Percentiles rank a stretch among this genome's conserved stretches.
Conservation (phyloP, 2,329 filamentous ascomycete genomes). For the Trichoderma aggressivum region DNA sequence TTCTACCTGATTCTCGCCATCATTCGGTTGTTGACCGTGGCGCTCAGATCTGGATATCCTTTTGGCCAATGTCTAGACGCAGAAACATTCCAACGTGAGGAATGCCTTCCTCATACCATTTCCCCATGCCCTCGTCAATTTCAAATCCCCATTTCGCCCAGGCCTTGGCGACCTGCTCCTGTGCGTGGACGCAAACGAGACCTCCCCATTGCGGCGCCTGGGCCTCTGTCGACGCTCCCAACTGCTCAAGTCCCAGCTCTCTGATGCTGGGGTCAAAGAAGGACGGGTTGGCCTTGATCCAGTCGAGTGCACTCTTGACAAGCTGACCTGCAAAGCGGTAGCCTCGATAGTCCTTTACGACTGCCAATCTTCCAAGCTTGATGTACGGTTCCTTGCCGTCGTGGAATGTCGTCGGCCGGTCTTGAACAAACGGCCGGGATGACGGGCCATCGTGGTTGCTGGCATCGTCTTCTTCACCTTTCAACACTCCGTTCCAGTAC, state of each 20-base stretch:
- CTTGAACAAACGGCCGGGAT: conserved; percentile 28
- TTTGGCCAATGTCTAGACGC: conserved; percentile 39
- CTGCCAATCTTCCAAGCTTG: conserved; percentile 76
- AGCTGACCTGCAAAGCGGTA: conserved; percentile 63
- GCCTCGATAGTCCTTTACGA: conserved; percentile 62
- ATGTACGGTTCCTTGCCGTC: conserved; percentile 71
- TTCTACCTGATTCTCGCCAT: neutral
- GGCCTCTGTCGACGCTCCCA: conserved; percentile 37
- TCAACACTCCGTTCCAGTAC: conserved; percentile 46
- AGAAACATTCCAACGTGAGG: conserved; percentile 80
- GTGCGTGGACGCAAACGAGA: conserved; percentile 75
- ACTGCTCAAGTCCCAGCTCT: conserved; percentile 42
- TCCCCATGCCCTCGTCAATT: conserved; percentile 68
- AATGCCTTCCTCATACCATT: conserved; percentile 82
- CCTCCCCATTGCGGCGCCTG: conserved; percentile 66
- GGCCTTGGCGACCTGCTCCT: conserved; percentile 59
- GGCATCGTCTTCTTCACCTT: conserved; percentile 23
- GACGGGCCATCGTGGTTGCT: conserved; percentile 4
- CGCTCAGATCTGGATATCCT: conserved; percentile 26
- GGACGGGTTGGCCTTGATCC: conserved; percentile 59
- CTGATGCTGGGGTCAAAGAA: conserved; percentile 51
- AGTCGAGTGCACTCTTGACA: conserved; percentile 64
- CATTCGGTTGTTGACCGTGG: neutral
- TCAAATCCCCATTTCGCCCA: conserved; percentile 74
- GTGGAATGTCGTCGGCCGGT: conserved; percentile 50